Evolutionary conservation across 2,329 filamentous ascomycete species (phyloP), one percentile per base, ranked within the genome.

Genomic region (Ophiostoma ips): DNA sequence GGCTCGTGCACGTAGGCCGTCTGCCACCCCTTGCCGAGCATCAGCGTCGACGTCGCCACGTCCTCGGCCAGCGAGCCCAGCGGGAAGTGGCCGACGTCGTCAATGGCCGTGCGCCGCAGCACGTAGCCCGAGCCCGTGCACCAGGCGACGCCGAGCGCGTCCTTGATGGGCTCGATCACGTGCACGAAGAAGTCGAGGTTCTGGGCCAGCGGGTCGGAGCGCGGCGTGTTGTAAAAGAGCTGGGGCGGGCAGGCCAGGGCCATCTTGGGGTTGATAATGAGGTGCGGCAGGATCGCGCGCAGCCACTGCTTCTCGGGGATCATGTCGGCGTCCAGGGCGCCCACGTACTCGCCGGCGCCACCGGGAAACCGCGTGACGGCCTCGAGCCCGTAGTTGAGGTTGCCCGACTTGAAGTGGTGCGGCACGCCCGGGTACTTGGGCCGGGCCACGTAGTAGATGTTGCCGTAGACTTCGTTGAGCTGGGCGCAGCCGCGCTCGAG

Each of bases 311-410:
- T 67, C 60, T 81, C 75, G 7, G 77, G 75, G 61, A 82, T 81
- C 71, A 83, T 83, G 59, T 83, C 79, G 18, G 78, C 79, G 58
- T 83, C 79, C 33, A 83, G 64, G 36, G 75, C 74, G n/a, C 77
- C 78, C 59, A 81, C 74, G 60, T 69, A 81, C 57, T 75, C 68
- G 37, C 68, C 68, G n/a, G 73, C 66, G 21, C 76, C 76, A 16
- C 73, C 75, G 1, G 73, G 72, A 31, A 79, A 62, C n/a, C 63
- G 58, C 15, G 67, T 65, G 5, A 71, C 66, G 50, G 70, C 66
- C 15, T 76, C 71, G 18, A 77, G 62, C 33, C 75, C 79, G 50
- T 76, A 74, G 62, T 80, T 81, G 48, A 82, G 64, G 58, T 82
- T 82, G 47, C 78, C 77, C 1, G 78, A 76, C 65, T 82, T 82